Evolutionary conservation across 495 filamentous ascomycete genomes (phyloP), one percentile per base, ranked within the genome.

Genomic region (Aspergillus olivimuriae): DNA sequence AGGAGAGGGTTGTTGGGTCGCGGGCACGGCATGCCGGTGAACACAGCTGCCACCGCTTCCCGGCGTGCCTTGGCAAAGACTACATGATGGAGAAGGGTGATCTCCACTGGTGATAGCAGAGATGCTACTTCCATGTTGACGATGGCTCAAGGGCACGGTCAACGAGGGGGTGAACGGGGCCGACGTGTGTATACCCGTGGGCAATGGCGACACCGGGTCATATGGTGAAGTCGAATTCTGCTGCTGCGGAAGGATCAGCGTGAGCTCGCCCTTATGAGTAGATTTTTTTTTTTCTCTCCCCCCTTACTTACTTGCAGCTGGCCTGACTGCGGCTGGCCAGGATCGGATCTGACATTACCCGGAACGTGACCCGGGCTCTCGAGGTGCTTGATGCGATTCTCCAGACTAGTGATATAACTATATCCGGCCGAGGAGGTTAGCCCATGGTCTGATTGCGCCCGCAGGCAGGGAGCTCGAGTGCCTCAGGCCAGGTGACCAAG

Each of bases 361-460:
- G 41, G 47, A 19, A 41, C 26, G 11, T 15, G 9, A 19, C 32
- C 42, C 34, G 53, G 55, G 24, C 46, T 58, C 36, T 66, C 55
- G 0, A 63, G 50, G 38, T 49, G 44, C 32, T 58, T 63, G 23
- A 67, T 55, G 4, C 60, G 62, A 47, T 41, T 45, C 26, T 63
- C 58, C 5, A 63, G 38, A 33, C 4, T 53, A 10, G 51, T 42
- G 14, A 62, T 65, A 39, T 65, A 63, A 12, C 58, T 62, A 20
- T 4, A 11, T 4, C 5, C 21, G 8, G 11, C 12, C 16, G 11
- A 36, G 17, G 8, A 28, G n/a, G n/a, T 46, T 39, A 46, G 38
- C 19, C 4, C 12, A 11, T n/a, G n/a, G n/a, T n/a, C n/a, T n/a
- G n/a, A n/a, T n/a, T n/a, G n/a, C n/a, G n/a, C n/a, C n/a, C n/a